Base-by-base conservation (phyloP, 2,329 filamentous ascomycete species). In the Aspergillus neoniger region DNA sequence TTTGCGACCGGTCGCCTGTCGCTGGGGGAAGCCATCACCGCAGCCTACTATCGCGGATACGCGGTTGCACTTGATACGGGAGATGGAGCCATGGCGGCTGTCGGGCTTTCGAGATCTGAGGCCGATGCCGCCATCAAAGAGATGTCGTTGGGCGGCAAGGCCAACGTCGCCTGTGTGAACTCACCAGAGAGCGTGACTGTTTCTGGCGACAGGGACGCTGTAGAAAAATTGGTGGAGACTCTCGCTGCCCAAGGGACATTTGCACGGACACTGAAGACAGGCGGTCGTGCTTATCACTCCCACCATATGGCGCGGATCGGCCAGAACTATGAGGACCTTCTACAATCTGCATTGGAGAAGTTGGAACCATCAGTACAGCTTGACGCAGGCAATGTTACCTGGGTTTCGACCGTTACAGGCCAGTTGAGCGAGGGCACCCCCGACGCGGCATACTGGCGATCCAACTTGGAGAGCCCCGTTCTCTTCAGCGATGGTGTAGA, bases 101-200 rank as follows among this genome's bases (percentile, higher is more conserved):
- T 23, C 23, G 23, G 23, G 5, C 23, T 23, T 23, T 23, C 23
- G 23, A 23, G 6, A 23, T 23, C 23, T 23, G 23, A 23, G 23
- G 23, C 23, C 1, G 23, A 23, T 23, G 23, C 23, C 23, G 23
- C 23, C 6, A 23, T 23, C 23, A 23, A 23, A 23, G 23, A 23
- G 23, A 23, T 23, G 23, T 23, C 23, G 1, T 23, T 23, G 1
- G 23, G 23, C 6, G 23, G 1, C 23, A 6, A 23, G 6, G 23
- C 23, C 23, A 23, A 55, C 1, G 64, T 76, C 5, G 78, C 76
- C 1, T 80, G 77, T 49, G 64, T 75, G 32, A 81, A 80, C 62
- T 74, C 72, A 2, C 74, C 74, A 0, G 55, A 60, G 2, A 77
- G 69, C 36, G 68, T 78, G 1, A 81, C 78, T 0, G 32, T 80